These are phyloP conservation scores for Vanderwaltozyma yarrowii DNA, from an alignment of 805 yeast genomes.

Conservation along the genomic window DNA sequence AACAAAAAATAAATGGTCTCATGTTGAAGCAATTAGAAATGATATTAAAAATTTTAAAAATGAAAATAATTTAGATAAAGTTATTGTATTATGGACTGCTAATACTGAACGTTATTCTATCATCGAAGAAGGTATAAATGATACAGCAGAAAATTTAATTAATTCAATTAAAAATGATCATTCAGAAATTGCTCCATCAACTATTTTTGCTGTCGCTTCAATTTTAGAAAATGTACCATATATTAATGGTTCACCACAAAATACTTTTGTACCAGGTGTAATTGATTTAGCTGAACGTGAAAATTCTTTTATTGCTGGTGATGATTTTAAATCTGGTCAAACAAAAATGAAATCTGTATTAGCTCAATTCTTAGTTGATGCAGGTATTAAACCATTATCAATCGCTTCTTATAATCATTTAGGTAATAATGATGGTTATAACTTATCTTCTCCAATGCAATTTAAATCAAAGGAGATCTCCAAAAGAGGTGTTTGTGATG, in stretches of 20 bases:
- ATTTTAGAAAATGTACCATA: conserved; percentile 83
- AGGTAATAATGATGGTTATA: conserved; percentile 94
- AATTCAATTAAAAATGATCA: conserved; percentile 68
- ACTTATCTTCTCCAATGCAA: conserved; percentile 83
- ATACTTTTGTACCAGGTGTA: conserved; percentile 94
- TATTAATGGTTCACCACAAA: conserved; percentile 95
- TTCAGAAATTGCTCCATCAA: conserved; percentile 80
- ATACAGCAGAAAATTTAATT: conserved; percentile 72
- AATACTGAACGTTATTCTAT: conserved; percentile 91
- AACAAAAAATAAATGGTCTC: conserved; percentile 69
- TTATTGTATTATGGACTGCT: conserved; percentile 92
- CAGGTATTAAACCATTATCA: conserved; percentile 91
- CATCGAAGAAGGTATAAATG: conserved; percentile 69
- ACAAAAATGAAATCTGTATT: conserved; percentile 92
- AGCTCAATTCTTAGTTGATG: conserved; percentile 93
- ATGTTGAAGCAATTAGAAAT: conserved; percentile 74
- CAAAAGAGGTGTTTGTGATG: conserved; percentile 87
- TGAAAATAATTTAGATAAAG: conserved; percentile 67
- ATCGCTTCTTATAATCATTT: conserved; percentile 94
- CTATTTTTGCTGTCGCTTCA: conserved; percentile 88
- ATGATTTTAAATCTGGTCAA: conserved; percentile 95
- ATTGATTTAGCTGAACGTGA: conserved; percentile 77
- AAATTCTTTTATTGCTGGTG: conserved; percentile 82
- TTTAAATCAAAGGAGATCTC: conserved; percentile 94
- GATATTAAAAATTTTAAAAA: conserved; percentile 75